A percentile compares a stretch with the other conserved stretches of the same genome.
phyloP scores from a whole-genome alignment of 2,329 filamentous ascomycete species.

The Penicillium sp. region DNA sequence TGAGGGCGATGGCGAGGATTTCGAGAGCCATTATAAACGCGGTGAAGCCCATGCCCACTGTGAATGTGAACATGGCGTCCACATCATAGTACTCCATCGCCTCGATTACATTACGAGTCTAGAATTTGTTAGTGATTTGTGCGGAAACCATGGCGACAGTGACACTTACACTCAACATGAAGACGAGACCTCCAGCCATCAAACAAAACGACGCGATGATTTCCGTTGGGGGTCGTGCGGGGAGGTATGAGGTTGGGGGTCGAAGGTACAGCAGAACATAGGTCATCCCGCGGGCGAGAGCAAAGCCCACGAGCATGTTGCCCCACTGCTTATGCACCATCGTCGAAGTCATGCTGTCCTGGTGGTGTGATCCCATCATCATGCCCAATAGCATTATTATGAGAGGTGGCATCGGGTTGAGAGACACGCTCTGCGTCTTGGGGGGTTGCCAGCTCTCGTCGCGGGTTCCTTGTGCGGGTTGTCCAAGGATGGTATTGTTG shows the following conservation, averaged over 20 bases:
- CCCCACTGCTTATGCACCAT: conserved; percentile 97
- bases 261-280: conserved; percentile 75
- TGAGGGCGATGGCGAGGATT: conserved; percentile 69
- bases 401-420: conserved; percentile 83
- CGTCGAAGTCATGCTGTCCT: conserved; percentile 72
- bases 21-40: conserved; percentile 81
- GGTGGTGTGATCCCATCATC: conserved; percentile 94
- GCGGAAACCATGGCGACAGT: neutral
- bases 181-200: conserved; percentile 79
- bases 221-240: conserved; percentile 82
- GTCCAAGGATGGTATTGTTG: conserved; percentile 46
- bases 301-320: conserved; percentile 71
- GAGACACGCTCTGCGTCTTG: conserved; percentile 63
- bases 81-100: conserved; percentile 71
- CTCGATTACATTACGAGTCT: conserved; percentile 68
- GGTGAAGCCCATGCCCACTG: conserved; percentile 75
- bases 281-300: conserved; percentile 69
- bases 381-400: conserved; percentile 81
- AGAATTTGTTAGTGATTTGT: conserved; percentile 21
- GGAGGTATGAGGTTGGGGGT: conserved; percentile 72
- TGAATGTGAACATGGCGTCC: conserved; percentile 92
- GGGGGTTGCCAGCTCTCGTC: conserved; percentile 55
- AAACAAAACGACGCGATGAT: conserved; percentile 81
- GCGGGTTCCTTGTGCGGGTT: conserved; percentile 37
- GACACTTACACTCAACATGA: conserved; percentile 76